Conservation (phyloP, 1,284 basidiomycete species). For the Tylopilus orsonianus region DNA sequence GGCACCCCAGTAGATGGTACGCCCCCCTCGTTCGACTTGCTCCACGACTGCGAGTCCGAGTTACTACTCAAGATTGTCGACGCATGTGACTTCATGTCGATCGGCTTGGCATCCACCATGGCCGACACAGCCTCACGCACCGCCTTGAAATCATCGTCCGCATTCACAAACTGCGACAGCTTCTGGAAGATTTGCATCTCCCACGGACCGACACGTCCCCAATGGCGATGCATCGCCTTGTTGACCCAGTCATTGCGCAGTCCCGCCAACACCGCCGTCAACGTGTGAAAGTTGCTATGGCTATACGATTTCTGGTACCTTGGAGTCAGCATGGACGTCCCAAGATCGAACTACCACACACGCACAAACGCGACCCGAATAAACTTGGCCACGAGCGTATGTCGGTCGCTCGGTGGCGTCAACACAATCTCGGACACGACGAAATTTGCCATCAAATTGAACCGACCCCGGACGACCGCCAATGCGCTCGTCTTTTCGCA, state of each 20-base stretch:
- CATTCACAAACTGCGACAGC: slow-evolving; percentile 69
- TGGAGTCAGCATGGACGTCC: slow-evolving; percentile 8
- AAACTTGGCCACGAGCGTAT: slow-evolving; percentile 72
- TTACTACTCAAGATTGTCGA: slow-evolving; percentile 47
- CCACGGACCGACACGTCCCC: slow-evolving; percentile 68
- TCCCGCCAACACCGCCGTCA: slow-evolving; percentile 81
- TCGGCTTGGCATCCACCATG: slow-evolving; percentile 63
- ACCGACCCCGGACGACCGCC: slow-evolving; percentile 78
- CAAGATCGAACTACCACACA: slow-evolving; percentile 12
- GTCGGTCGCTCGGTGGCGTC: slow-evolving; percentile 66
- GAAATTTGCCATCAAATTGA: slow-evolving; percentile 86
- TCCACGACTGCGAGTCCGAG: slow-evolving; percentile 37
- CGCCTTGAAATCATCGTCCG: slow-evolving; percentile 72
- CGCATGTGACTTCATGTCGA: slow-evolving; percentile 49
- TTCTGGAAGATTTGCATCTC: slow-evolving; percentile 79
- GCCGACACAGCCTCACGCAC: slow-evolving; percentile 67
- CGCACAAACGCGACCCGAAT: slow-evolving; percentile 86
- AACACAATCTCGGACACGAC: slow-evolving; percentile 77
- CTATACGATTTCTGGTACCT: slow-evolving; percentile 77
- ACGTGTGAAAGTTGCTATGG: slow-evolving; percentile 76
- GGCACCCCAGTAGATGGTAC: slow-evolving; percentile 63
- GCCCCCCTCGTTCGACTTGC: slow-evolving; percentile 48
- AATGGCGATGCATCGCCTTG: slow-evolving; percentile 65
- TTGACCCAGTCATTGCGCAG: slow-evolving; percentile 73
- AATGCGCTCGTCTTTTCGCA: slow-evolving; percentile 67